Base-by-base conservation (phyloP, 148 eudicot genomes). In the Vaccinium myrtillus region DNA sequence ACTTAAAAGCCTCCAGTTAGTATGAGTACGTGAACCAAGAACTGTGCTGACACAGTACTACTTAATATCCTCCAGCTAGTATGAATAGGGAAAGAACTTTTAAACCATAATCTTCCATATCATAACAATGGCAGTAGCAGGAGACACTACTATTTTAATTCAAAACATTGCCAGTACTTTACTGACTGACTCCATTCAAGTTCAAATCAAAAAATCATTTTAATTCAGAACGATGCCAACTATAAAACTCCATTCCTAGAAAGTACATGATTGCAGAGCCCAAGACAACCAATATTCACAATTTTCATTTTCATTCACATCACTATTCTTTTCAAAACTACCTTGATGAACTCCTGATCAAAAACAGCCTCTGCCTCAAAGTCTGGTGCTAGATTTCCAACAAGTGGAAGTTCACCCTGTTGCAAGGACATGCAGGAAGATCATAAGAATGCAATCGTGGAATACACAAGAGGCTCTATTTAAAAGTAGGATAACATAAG, bases 291-390 rank as follows among this genome's bases (percentile, higher is more conserved):
- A 46, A 39, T 12, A 19, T 49, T 36, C 55, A 16, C 15, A 13
- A 5, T 18, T 56, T 11, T 2, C n/a, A 36, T 53, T 58, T 27
- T 2, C 13, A 56, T 16, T 75, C 74, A 50, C 16, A 27, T 23
- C n/a, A 9, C 74, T 71, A 43, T 15, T 16, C 36, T 39, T 54
- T 75, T 51, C 18, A 11, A 49, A 49, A 65, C 16, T 92, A 96
- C 99, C 87, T 96, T 94, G 56, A 94, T 92, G 86, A 96, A 96
- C 87, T 96, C 99, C 85, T 94, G 97, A 87, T 96, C 98, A 75
- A 94, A 96, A 81, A 96, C 99, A 83, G 99, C 99, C 86, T 96
- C 99, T 0, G 99, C 99, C 83, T 93, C 97, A 74, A 96, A 96
- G 84, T 96, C 97, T 79, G 99, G 99, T 30, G 98, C 98, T 56